A percentile compares a stretch with the other conserved stretches of the same genome.
These are phyloP conservation scores for Xylariaceae sp. DNA, from an alignment of 2,329 filamentous ascomycete genomes.

Conservation along the genomic window DNA sequence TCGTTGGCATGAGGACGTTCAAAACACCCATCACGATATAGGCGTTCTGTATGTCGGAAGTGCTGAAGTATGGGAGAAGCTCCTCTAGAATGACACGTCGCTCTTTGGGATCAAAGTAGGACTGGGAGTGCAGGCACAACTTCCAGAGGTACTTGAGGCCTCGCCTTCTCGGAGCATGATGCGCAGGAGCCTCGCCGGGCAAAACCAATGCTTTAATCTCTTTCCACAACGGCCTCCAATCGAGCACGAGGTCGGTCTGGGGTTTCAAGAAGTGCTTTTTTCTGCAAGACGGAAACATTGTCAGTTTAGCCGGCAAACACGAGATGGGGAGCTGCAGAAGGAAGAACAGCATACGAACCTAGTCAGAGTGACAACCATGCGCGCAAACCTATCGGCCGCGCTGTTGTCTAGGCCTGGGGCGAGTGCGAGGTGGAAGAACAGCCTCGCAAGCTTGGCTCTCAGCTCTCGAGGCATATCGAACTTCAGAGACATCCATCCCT, in stretches of 20 bases:
- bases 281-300: conserved; percentile 35
- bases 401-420: conserved; percentile 79
- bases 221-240: conserved; percentile 89
- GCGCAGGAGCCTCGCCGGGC: conserved; percentile 69
- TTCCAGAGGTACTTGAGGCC: conserved; percentile 66
- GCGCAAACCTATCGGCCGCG: conserved; percentile 82
- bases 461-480: conserved; percentile 88
- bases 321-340: conserved; percentile 2
- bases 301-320: conserved; percentile 3
- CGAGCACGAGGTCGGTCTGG: conserved; percentile 78
- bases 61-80: conserved; percentile 81
- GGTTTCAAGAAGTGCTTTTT: conserved; percentile 94
- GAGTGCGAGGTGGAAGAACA: conserved; percentile 91
- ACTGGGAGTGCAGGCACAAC: conserved; percentile 80
- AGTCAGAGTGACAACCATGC: conserved; percentile 94
- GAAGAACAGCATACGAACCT: conserved; percentile 58
- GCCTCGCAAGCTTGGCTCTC: conserved; percentile 72
- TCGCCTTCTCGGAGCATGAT: conserved; percentile 48
- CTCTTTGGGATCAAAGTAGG: conserved; percentile 87
- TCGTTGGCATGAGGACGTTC: conserved; percentile 81
- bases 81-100: conserved; percentile 75
- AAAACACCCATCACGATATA: conserved; percentile 87
- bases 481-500: conserved; percentile 92
- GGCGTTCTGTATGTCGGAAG: conserved; percentile 83
- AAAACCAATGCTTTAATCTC: conserved; percentile 88